A percentile compares a stretch with the other conserved stretches of the same genome.
Conservation (phyloP, 139 green algal species). For the Micractinium sp. region DNA sequence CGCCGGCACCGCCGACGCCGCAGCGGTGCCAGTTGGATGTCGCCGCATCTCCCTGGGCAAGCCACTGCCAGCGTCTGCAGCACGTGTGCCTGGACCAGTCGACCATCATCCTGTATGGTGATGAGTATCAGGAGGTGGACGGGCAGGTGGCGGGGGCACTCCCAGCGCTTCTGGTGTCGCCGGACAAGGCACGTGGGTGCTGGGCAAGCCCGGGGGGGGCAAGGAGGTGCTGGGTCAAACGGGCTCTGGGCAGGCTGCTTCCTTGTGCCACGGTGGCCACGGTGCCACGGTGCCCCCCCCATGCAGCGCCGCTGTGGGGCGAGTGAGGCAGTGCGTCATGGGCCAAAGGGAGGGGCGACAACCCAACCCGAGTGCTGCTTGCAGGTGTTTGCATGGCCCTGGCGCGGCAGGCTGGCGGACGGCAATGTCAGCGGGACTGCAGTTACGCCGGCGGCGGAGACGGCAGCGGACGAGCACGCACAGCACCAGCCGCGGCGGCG, state of each 20-base stretch:
- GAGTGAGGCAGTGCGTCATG: too few relatives aligned
- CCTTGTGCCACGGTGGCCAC: too few relatives aligned
- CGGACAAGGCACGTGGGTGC: background rate
- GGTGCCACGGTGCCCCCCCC: too few relatives aligned
- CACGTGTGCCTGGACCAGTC: slow-evolving; percentile 4
- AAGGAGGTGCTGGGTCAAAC: background rate
- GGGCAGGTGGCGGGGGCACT: background rate
- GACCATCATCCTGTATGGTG: background rate
- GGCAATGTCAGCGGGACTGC: background rate
- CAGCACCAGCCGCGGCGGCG: background rate
- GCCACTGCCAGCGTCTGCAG: slow-evolving; percentile 12
- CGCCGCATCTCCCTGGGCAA: slow-evolving; percentile 1
- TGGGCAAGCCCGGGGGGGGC: background rate
- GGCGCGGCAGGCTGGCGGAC: background rate
- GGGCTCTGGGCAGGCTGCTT: background rate
- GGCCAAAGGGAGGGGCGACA: too few relatives aligned
- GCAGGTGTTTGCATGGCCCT: slow-evolving; percentile 1
- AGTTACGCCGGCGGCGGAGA: background rate
- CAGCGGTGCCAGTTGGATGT: background rate
- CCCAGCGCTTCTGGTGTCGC: background rate
- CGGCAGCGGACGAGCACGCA: background rate
- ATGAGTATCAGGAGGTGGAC: background rate
- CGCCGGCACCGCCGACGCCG: background rate
- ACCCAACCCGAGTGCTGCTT: too few relatives aligned
- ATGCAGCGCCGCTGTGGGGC: too few relatives aligned